phyloP scores from a whole-genome alignment of 2,329 filamentous ascomycete species.

The Madurella fahalii region DNA sequence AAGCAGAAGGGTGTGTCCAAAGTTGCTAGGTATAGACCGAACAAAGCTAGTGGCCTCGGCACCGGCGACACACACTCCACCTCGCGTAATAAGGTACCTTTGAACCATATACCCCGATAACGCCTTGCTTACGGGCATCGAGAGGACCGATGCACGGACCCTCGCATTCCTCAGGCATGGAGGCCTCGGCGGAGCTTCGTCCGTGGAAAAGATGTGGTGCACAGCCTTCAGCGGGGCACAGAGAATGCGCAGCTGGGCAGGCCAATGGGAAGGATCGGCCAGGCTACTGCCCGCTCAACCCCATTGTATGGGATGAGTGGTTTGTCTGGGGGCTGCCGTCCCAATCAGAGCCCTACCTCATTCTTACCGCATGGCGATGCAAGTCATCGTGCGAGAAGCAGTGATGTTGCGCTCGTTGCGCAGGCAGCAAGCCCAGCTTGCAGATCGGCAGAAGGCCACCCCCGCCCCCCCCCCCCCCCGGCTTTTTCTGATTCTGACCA shows the following conservation, averaged over 20 bases:
- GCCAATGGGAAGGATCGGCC: not conserved
- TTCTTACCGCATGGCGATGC: not conserved
- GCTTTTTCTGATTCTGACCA: not conserved
- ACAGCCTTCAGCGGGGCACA: not conserved
- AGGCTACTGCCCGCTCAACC: not conserved
- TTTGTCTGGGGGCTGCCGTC: not conserved
- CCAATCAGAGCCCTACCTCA: not conserved
- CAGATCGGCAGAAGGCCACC: not conserved
- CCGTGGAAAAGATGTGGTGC: not conserved
- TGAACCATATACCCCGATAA: too few relatives aligned
- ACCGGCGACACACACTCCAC: too few relatives aligned
- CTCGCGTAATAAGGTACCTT: too few relatives aligned
- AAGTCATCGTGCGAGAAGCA: not conserved
- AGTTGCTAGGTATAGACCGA: too few relatives aligned
- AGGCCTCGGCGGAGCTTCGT: too few relatives aligned
- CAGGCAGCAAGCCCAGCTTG: constrained; percentile 10
- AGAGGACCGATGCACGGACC: too few relatives aligned
- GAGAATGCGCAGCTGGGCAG: not conserved
- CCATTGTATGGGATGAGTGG: too few relatives aligned
- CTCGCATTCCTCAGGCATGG: too few relatives aligned
- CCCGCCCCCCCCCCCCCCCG: not conserved
- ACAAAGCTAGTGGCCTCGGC: too few relatives aligned
- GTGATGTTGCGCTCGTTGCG: not conserved
- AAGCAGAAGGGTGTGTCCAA: too few relatives aligned
- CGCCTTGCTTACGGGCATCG: too few relatives aligned